Evolutionary conservation across 1,139 yeast genomes (phyloP).

Genomic region (Geotrichum klebahnii): DNA sequence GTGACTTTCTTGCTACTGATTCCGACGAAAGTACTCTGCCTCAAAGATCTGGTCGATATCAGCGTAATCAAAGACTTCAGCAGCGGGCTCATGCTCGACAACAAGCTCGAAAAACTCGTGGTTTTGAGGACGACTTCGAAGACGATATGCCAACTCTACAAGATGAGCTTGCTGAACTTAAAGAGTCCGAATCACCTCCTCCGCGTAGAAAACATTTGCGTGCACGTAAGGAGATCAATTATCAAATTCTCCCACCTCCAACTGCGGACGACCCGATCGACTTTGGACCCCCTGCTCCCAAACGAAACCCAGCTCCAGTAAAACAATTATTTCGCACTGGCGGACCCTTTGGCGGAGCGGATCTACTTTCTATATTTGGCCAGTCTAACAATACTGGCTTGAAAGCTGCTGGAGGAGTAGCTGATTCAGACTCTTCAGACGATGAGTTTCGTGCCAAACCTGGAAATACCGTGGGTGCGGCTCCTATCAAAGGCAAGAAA

Average conservation of each 20-base stretch:
- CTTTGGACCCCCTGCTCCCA: slow-evolving; percentile 30
- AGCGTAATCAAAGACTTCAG: slow-evolving; percentile 30
- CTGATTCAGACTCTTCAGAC: slow-evolving; percentile 64
- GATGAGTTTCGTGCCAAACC: slow-evolving; percentile 40
- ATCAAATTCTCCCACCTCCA: slow-evolving; percentile 83
- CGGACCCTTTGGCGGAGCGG: slow-evolving; percentile 45
- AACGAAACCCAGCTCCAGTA: slow-evolving; percentile 29
- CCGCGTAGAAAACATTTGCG: slow-evolving; percentile 61
- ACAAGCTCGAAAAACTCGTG: slow-evolving; percentile 23
- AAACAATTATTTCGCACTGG: slow-evolving; percentile 34
- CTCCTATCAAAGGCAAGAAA: slow-evolving; percentile 47
- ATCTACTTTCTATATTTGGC: slow-evolving; percentile 98
- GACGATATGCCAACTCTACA: slow-evolving; percentile 32
- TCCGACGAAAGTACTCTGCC: slow-evolving; percentile 28
- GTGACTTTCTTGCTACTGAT: slow-evolving; percentile 25
- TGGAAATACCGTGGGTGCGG: slow-evolving; percentile 38
- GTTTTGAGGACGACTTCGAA: slow-evolving; percentile 39
- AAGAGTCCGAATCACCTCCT: slow-evolving; percentile 49
- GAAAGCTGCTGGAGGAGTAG: slow-evolving; percentile 54
- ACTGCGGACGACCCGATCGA: slow-evolving; percentile 43
- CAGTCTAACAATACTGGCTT: slow-evolving; percentile 50
- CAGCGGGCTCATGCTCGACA: slow-evolving; percentile 20
- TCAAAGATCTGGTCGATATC: slow-evolving; percentile 40
- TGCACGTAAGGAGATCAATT: slow-evolving; percentile 74
- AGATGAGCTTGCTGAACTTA: slow-evolving; percentile 51